phyloP scores from a whole-genome alignment of 2,329 filamentous ascomycete genomes.

The Trichophyton verrucosum region DNA sequence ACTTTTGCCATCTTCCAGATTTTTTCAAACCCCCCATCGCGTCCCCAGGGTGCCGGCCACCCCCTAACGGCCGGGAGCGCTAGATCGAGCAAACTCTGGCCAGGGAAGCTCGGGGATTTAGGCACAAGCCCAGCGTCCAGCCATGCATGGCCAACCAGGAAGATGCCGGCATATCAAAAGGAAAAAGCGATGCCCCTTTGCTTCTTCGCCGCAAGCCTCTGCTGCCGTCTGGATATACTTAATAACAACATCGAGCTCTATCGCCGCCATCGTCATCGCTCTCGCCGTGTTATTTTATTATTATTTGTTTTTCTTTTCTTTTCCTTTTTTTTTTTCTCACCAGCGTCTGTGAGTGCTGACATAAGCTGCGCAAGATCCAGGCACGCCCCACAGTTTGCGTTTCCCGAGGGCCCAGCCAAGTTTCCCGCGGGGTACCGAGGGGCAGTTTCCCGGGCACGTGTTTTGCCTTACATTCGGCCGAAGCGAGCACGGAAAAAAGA shows the following conservation, averaged over 20 bases:
- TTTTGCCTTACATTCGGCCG: background rate
- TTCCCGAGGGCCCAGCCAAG: background rate
- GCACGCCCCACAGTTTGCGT: background rate
- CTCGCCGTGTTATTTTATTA: no score
- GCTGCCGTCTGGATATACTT: background rate
- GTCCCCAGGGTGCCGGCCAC: background rate
- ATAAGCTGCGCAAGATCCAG: background rate
- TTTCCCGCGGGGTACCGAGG: conserved; percentile 2
- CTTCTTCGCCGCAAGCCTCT: background rate
- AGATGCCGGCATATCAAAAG: background rate
- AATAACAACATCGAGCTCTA: no score
- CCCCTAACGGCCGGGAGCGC: background rate
- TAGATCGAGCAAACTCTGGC: background rate
- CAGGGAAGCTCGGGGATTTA: conserved; percentile 1
- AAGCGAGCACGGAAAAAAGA: background rate
- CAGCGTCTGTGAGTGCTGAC: background rate
- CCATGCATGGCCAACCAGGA: background rate
- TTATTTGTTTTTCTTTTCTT: background rate
- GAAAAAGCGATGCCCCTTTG: background rate
- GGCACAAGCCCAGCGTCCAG: background rate
- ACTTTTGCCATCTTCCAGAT: background rate
- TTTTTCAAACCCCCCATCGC: background rate
- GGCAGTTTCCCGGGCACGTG: background rate
- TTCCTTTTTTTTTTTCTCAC: background rate
- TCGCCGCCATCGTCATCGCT: background rate